phyloP scores from a whole-genome alignment of 352 stramenopile genomes.

The Phytopythium litorale region DNA sequence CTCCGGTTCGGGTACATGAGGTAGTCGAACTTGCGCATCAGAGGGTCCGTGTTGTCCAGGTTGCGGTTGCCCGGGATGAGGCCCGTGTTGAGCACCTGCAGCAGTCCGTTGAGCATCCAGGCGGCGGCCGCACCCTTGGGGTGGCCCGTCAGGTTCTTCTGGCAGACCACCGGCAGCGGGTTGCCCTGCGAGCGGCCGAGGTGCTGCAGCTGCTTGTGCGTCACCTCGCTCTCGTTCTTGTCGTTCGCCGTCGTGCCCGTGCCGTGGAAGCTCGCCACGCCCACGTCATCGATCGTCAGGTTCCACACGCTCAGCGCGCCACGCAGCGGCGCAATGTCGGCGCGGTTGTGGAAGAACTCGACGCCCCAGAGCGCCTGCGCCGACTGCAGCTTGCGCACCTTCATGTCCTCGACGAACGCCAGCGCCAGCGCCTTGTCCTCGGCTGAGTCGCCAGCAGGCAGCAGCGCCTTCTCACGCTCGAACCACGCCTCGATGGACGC shows the following conservation, averaged over 20 bases:
- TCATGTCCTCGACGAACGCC: conserved; percentile 57
- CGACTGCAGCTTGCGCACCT: conserved; percentile 60
- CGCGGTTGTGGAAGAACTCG: conserved; percentile 51
- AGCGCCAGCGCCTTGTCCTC: conserved; percentile 12
- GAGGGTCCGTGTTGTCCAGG: conserved; percentile 73
- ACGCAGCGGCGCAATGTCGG: conserved; percentile 72
- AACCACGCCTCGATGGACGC: conserved; percentile 73
- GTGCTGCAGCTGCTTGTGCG: conserved; percentile 79
- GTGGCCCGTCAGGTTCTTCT: conserved; percentile 84
- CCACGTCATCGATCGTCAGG: conserved; percentile 74
- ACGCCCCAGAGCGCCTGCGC: conserved; percentile 69
- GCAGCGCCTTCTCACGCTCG: conserved; percentile 43
- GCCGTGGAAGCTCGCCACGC: conserved; percentile 82
- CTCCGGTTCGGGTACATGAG: conserved; percentile 81
- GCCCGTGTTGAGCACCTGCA: conserved; percentile 76
- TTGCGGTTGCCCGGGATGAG: conserved; percentile 81
- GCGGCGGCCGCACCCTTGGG: conserved; percentile 77
- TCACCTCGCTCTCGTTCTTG: conserved; percentile 87
- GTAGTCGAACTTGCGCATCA: conserved; percentile 68
- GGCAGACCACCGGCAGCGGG: conserved; percentile 67
- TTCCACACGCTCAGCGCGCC: conserved; percentile 78
- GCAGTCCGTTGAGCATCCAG: conserved; percentile 81
- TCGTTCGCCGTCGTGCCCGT: conserved; percentile 84
- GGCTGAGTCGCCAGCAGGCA: conserved; percentile 24
- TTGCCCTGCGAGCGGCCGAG: conserved; percentile 75